Evolutionary conservation across 106 monocot genomes (phyloP), one percentile per base, ranked within the genome.

Genomic region (Agapanthus africanus): DNA sequence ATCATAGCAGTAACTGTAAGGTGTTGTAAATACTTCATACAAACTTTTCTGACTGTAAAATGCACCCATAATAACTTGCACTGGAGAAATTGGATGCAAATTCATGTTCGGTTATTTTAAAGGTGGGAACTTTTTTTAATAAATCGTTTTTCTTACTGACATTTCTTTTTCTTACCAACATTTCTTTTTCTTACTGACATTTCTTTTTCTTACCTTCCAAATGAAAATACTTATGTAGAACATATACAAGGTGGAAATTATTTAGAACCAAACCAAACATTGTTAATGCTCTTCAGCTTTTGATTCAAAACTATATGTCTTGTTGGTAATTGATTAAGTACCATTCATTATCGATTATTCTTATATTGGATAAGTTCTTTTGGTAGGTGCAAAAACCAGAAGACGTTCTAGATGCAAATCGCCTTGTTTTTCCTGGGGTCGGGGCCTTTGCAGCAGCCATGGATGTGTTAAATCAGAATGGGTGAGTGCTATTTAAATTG

Each of bases 391-490:
- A 84, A 67, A 85, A 62, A 31, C 79, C 93, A 51, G 79, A 88
- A 38, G 93, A 88, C 73, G 89, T 88, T 70, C 69, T 89, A 23
- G 69, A 38, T 76, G 93, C 93, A 31, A 60, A 89, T 49, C 63
- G 81, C 19, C 86, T 93, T 57, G 66, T 89, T 49, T 93, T 93
- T 33, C 89, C 93, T 66, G 93, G 86, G n/a, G 89, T 93, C 22
- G 93, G 89, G 11, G 93, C 93, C 67, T 93, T 85, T 73, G 93
- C 79, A 26, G 71, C 85, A 37, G 93, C 93, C 74, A 93, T 93
- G 83, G 75, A 86, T 16, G 83, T 93, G 22, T 59, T 93, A 37
- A 83, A 71, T 67, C 71, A 71, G 26, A 88, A 74, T 31, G 88
- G 93, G 85, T 87, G 64, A 44, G 70, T 37, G 19, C 37, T 63